phyloP scores from a whole-genome alignment of 106 monocot species.

The Dioscorea alata region DNA sequence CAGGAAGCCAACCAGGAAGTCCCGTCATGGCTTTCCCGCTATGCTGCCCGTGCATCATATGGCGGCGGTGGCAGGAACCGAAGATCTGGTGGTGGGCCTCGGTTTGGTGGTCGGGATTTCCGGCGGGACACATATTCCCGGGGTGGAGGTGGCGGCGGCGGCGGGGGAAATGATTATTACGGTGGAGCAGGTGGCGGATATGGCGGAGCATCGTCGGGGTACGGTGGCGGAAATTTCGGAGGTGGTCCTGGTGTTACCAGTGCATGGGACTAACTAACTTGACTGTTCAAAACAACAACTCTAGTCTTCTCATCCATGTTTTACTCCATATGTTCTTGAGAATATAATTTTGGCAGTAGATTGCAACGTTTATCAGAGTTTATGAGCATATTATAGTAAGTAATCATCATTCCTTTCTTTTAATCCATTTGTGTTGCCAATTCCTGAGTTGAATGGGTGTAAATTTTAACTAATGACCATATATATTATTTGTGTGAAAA shows the following conservation, averaged over 20 bases:
- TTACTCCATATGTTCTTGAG: no score
- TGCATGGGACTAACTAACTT: constrained; percentile 39
- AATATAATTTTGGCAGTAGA: no score
- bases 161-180: not conserved
- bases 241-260: constrained; percentile 33
- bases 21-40: constrained; percentile 46
- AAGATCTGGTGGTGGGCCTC: constrained; percentile 28
- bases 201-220: not conserved
- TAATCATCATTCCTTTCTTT: no score
- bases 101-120: constrained; percentile 54
- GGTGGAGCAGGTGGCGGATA: constrained; percentile 5
- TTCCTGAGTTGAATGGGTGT: no score
- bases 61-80: constrained; percentile 35
- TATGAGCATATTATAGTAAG: no score
- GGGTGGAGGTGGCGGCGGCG: constrained; percentile 8
- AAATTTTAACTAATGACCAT: no score
- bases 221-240: not conserved
- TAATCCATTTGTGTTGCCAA: no score
- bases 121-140: constrained; percentile 28
- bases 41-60: constrained; percentile 24
- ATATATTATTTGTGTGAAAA: no score
- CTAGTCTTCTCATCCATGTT: no score
- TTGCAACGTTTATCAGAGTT: no score
- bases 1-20: constrained; percentile 68
- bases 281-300: no score